phyloP scores from a whole-genome alignment of 306 rosid genomes.

The Fragaria vesca region DNA sequence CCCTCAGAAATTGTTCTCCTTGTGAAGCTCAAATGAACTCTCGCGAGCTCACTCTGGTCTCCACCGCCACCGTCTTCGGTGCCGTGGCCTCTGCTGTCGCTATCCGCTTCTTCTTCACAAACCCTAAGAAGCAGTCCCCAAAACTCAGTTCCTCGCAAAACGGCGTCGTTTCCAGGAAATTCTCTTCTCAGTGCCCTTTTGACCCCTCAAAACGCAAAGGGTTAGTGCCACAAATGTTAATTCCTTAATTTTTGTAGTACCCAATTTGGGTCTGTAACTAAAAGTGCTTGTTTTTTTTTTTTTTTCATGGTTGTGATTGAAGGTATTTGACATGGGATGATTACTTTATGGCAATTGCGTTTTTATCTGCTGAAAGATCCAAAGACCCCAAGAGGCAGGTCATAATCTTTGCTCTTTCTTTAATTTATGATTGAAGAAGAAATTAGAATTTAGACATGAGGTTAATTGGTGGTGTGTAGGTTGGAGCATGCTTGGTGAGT shows the following conservation, averaged over 20 bases:
- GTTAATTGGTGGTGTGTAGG: constrained; percentile 37
- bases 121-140: constrained; percentile 27
- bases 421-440: not conserved
- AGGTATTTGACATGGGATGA: constrained; percentile 94
- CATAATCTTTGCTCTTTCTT: constrained; percentile 16
- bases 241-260: not conserved
- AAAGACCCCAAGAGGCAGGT: constrained; percentile 98
- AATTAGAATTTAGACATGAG: not conserved
- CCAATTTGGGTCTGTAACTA: constrained; percentile 7
- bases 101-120: constrained; percentile 51
- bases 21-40: constrained; percentile 49
- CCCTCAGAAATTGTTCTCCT: not conserved
- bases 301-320: constrained; percentile 12
- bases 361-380: constrained; percentile 94
- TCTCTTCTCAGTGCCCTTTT: constrained; percentile 49
- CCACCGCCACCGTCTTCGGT: constrained; percentile 63
- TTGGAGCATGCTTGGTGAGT: constrained; percentile 96
- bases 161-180: constrained; percentile 34
- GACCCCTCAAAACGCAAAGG: constrained; percentile 79
- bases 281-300: not conserved
- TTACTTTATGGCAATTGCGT: constrained; percentile 95
- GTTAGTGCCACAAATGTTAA: constrained; percentile 29
- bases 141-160: constrained; percentile 26
- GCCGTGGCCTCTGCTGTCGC: constrained; percentile 65
- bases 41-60: constrained; percentile 52